These are phyloP conservation scores for Alternaria postmessia DNA, from an alignment of 2,329 filamentous ascomycete species.

Conservation along the genomic window DNA sequence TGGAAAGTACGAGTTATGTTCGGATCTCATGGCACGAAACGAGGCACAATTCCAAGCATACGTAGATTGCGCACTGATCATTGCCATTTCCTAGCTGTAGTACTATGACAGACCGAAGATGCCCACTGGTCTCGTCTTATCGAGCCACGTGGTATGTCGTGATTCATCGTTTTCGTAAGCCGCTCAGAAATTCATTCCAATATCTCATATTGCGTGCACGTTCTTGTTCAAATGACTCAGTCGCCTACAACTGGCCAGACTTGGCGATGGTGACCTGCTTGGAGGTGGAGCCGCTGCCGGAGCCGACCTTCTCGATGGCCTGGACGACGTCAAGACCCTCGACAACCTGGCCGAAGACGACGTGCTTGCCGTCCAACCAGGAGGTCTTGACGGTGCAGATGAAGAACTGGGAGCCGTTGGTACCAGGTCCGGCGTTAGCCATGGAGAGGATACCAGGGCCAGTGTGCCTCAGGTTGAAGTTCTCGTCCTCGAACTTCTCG, in stretches of 20 bases:
- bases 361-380: conserved; percentile 80
- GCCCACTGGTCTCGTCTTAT: conserved; percentile 6
- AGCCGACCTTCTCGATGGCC: conserved; percentile 36
- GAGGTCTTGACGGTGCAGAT: conserved; percentile 92
- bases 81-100: conserved; percentile 26
- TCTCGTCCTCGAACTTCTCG: conserved; percentile 95
- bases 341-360: conserved; percentile 79
- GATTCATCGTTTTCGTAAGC: conserved; percentile 14
- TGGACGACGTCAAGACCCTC: conserved; percentile 37
- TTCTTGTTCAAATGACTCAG: too few relatives aligned
- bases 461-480: conserved; percentile 90
- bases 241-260: conserved; percentile 35
- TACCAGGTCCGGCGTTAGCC: conserved; percentile 90
- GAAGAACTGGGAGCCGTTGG: conserved; percentile 98
- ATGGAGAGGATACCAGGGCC: conserved; percentile 93
- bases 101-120: conserved; percentile 20
- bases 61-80: conserved; percentile 16
- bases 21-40: background rate
- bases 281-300: conserved; percentile 29
- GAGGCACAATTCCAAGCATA: background rate
- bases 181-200: background rate
- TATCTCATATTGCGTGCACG: too few relatives aligned
- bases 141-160: conserved; percentile 18
- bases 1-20: background rate
- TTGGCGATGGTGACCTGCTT: conserved; percentile 35